These are phyloP conservation scores for Podospora comata DNA, from an alignment of 495 filamentous ascomycete species.

Conservation along the genomic window DNA sequence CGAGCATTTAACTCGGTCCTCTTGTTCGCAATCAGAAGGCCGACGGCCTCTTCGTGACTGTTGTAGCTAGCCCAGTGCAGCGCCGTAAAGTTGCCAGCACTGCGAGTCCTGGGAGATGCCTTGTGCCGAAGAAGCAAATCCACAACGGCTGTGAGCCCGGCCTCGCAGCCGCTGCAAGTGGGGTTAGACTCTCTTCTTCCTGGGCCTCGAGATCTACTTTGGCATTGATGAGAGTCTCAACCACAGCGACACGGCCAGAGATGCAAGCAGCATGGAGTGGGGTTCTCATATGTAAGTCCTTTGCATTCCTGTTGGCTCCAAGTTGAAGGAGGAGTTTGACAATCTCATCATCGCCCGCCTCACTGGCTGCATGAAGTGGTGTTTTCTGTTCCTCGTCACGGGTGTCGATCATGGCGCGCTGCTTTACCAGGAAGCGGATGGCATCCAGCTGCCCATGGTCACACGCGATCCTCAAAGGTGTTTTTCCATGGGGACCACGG, in stretches of 20 bases:
- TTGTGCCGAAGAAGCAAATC: not conserved
- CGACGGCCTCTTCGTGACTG: constrained; percentile 6
- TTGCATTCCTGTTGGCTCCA: no score
- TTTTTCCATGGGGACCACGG: not conserved
- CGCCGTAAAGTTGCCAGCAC: not conserved
- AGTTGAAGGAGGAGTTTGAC: not conserved
- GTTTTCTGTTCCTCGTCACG: constrained; percentile 7
- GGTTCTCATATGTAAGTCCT: no score
- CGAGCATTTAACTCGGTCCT: no score
- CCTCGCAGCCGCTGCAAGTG: no score
- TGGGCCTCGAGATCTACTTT: no score
- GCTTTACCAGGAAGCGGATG: constrained; percentile 3
- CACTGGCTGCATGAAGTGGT: constrained; percentile 8
- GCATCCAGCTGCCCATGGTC: constrained; percentile 1
- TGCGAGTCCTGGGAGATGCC: not conserved
- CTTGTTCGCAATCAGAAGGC: not conserved
- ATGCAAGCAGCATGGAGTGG: no score
- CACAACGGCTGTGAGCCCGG: no score
- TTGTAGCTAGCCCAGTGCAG: constrained; percentile 17
- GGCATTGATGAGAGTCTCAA: not conserved
- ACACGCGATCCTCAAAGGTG: constrained; percentile 10
- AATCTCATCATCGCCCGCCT: constrained; percentile 10
- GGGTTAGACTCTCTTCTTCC: no score
- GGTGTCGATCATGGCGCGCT: constrained; percentile 11
- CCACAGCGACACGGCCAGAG: no score